phyloP scores from a whole-genome alignment of 2,329 filamentous ascomycete species.

The Phoma sp. region DNA sequence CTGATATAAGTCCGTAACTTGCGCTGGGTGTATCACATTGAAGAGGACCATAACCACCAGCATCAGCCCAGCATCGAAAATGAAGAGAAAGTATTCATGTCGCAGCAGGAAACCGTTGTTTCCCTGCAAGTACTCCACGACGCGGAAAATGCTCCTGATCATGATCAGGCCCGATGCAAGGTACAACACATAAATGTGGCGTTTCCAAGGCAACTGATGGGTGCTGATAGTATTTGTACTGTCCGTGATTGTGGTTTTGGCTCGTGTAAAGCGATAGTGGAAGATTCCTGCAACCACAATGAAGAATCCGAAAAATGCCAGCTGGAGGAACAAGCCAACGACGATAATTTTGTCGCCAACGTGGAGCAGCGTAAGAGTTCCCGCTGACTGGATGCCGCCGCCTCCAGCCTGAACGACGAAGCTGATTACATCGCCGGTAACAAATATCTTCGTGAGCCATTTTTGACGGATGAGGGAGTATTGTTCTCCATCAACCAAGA shows the following conservation, averaged over 20 bases:
- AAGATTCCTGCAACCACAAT: constrained; percentile 2
- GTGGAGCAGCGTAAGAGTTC: neutral
- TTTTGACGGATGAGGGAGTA: constrained; percentile 48
- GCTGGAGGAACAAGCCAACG: constrained; percentile 29
- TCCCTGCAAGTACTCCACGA: constrained; percentile 58
- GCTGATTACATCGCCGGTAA: constrained; percentile 55
- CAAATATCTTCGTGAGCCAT: constrained; percentile 56
- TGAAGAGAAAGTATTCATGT: constrained; percentile 54
- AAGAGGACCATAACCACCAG: constrained; percentile 51
- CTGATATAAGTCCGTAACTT: constrained; percentile 19
- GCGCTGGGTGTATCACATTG: constrained; percentile 45
- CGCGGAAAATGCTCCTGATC: constrained; percentile 57
- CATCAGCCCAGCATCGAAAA: constrained; percentile 58
- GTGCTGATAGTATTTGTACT: too few relatives aligned
- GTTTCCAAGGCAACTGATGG: constrained; percentile 31
- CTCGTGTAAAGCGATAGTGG: neutral
- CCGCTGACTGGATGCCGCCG: constrained; percentile 43
- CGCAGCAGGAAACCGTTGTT: constrained; percentile 53
- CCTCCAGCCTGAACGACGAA: constrained; percentile 52
- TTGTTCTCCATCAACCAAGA: constrained; percentile 48
- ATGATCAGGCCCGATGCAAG: constrained; percentile 55
- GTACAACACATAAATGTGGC: constrained; percentile 55
- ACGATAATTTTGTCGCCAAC: constrained; percentile 8
- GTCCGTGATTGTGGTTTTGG: too few relatives aligned
- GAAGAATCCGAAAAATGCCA: constrained; percentile 55